Percentiles rank a stretch among this genome's conserved stretches.
Conservation (phyloP, 495 filamentous ascomycete genomes). For the Aspergillus campestris region DNA sequence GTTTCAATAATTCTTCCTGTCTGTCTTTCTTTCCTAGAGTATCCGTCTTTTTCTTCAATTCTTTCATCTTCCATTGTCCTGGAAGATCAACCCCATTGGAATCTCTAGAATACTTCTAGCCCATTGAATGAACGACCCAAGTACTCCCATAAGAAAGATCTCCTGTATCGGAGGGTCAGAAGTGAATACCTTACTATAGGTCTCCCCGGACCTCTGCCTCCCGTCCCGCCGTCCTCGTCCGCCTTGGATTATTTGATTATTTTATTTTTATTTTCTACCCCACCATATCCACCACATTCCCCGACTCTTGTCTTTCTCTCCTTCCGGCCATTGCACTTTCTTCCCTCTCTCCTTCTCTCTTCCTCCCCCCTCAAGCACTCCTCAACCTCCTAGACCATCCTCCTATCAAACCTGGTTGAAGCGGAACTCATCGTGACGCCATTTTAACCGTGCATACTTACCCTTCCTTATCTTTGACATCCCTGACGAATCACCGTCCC, state of each 20-base stretch:
- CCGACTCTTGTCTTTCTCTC: slow-evolving; percentile 15
- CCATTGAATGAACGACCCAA: too few relatives aligned
- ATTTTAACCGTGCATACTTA: background rate
- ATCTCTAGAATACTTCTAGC: too few relatives aligned
- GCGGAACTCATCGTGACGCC: slow-evolving; percentile 22
- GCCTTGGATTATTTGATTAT: slow-evolving; percentile 11
- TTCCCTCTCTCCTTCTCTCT: slow-evolving; percentile 20
- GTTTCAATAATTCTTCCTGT: too few relatives aligned
- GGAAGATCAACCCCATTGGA: too few relatives aligned
- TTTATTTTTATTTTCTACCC: slow-evolving; percentile 18
- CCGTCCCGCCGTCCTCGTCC: slow-evolving; percentile 22
- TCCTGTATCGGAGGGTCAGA: slow-evolving; percentile 12
- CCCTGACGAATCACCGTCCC: slow-evolving; percentile 5
- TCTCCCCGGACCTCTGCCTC: slow-evolving; percentile 23
- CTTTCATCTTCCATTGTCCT: too few relatives aligned
- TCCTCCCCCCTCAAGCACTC: slow-evolving; percentile 16
- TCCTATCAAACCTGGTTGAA: slow-evolving; percentile 20
- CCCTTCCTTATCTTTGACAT: background rate
- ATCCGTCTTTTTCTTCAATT: too few relatives aligned
- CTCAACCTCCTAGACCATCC: slow-evolving; percentile 5
- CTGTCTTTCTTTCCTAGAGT: too few relatives aligned
- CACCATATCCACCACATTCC: slow-evolving; percentile 5
- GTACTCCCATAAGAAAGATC: too few relatives aligned
- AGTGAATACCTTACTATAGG: too few relatives aligned
- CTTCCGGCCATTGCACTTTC: slow-evolving; percentile 8